Percentiles rank a stretch among this genome's conserved stretches.
Evolutionary conservation across 805 yeast genomes (phyloP).

Genomic region (Candida insectorum): DNA sequence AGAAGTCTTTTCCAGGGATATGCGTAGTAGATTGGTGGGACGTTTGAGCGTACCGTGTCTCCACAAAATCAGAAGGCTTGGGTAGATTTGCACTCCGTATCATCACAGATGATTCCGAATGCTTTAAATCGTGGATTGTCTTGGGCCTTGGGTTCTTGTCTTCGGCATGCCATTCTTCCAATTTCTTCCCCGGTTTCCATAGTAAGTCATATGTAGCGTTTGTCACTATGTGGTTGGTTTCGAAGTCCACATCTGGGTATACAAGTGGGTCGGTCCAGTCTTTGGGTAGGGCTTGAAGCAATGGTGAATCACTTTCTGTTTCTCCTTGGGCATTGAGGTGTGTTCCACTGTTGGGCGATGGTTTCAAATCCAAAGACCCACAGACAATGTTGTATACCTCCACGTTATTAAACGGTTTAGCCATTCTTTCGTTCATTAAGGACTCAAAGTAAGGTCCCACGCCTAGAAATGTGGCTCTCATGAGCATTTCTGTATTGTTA

Average conservation of each 20-base stretch:
- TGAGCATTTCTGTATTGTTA: conserved; percentile 68
- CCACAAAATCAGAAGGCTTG: too few relatives aligned
- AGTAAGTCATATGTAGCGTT: conserved; percentile 52
- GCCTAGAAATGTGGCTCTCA: conserved; percentile 81
- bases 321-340: too few relatives aligned
- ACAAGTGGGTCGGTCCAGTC: conserved; percentile 46
- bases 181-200: conserved; percentile 21
- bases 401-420: conserved; percentile 63
- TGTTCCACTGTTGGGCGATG: conserved; percentile 63
- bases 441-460: conserved; percentile 72
- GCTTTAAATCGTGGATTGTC: conserved; percentile 21
- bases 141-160: conserved; percentile 22
- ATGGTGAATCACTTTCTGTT: too few relatives aligned
- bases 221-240: conserved; percentile 40
- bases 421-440: conserved; percentile 32
- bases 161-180: conserved; percentile 12
- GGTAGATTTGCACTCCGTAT: too few relatives aligned
- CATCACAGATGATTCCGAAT: too few relatives aligned
- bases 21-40: too few relatives aligned
- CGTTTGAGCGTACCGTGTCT: too few relatives aligned
- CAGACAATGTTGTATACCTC: conserved; percentile 76
- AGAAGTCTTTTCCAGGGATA: too few relatives aligned
- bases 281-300: conserved; percentile 28
- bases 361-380: conserved; percentile 49
- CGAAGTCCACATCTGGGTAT: conserved; percentile 52